Evolutionary conservation across 345 rosid species (phyloP).

Genomic region (Stellera chamaejasme): DNA sequence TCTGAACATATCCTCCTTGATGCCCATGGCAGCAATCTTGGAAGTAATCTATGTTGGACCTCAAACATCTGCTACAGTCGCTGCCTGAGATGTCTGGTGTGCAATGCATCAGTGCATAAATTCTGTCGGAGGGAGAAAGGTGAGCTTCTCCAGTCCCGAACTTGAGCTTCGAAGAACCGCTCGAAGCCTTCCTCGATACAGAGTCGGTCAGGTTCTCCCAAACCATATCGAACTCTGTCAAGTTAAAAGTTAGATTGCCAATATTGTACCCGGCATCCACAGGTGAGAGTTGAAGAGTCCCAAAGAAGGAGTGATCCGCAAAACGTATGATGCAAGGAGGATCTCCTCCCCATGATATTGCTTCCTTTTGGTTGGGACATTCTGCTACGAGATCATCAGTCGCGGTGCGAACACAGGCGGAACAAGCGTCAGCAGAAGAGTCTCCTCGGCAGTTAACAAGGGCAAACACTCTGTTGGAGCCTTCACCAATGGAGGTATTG

Average conservation of each 20-base stretch:
- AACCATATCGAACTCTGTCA: background rate
- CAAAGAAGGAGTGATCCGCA: constrained; percentile 6
- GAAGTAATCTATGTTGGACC: background rate
- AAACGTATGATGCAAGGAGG: constrained; percentile 8
- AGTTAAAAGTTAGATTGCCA: background rate
- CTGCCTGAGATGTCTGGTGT: constrained; percentile 21
- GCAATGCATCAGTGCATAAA: constrained; percentile 24
- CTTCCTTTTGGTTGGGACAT: constrained; percentile 19
- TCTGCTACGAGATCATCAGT: background rate
- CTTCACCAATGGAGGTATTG: constrained; percentile 16
- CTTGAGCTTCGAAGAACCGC: background rate
- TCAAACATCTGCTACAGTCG: constrained; percentile 18
- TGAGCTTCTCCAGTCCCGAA: constrained; percentile 3
- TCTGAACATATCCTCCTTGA: constrained; percentile 3
- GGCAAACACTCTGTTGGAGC: constrained; percentile 13
- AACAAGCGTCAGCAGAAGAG: background rate
- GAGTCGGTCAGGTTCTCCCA: background rate
- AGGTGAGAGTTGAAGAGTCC: constrained; percentile 3
- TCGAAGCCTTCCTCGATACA: constrained; percentile 8
- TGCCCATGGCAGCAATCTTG: constrained; percentile 11
- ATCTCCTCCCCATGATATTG: constrained; percentile 5
- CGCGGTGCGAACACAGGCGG: background rate
- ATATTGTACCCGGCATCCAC: background rate
- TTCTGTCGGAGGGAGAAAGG: background rate
- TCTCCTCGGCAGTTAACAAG: constrained; percentile 21